A percentile compares a stretch with the other conserved stretches of the same genome.
These are phyloP conservation scores for Pisolithus tinctorius DNA, from an alignment of 768 basidiomycete genomes.

Conservation along the genomic window DNA sequence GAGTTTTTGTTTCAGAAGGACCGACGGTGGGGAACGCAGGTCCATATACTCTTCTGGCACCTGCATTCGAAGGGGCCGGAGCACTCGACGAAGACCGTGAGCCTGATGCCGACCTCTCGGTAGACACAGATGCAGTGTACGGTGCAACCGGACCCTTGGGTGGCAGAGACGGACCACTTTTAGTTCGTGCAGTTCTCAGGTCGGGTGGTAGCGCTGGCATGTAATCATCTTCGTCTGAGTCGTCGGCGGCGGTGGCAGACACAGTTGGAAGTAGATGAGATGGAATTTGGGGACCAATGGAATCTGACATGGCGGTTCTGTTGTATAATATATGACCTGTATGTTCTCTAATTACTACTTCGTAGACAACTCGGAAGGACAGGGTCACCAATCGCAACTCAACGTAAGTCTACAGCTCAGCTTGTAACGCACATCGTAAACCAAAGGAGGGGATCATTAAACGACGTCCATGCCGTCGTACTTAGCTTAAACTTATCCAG, in stretches of 20 bases:
- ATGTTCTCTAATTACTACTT: background rate
- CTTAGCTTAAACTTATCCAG: too few relatives aligned
- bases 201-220: constrained; percentile 73
- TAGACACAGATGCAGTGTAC: background rate
- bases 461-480: too few relatives aligned
- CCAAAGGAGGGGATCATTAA: too few relatives aligned
- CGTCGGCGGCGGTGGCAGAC: constrained; percentile 15
- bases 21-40: constrained; percentile 38
- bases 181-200: constrained; percentile 39
- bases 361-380: too few relatives aligned
- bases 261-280: constrained; percentile 32
- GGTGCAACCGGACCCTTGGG: background rate
- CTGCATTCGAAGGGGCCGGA: background rate
- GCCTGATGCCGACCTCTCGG: background rate
- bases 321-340: background rate
- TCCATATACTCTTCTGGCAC: constrained; percentile 36
- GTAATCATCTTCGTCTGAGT: constrained; percentile 56
- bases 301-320: constrained; percentile 30
- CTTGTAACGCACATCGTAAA: too few relatives aligned
- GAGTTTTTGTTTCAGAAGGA: background rate
- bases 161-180: constrained; percentile 21
- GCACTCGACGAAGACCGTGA: background rate
- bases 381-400: too few relatives aligned
- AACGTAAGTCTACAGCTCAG: too few relatives aligned
- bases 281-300: constrained; percentile 55